phyloP scores from a whole-genome alignment of 139 green algal genomes.

The Edaphochlamys debaryana region DNA sequence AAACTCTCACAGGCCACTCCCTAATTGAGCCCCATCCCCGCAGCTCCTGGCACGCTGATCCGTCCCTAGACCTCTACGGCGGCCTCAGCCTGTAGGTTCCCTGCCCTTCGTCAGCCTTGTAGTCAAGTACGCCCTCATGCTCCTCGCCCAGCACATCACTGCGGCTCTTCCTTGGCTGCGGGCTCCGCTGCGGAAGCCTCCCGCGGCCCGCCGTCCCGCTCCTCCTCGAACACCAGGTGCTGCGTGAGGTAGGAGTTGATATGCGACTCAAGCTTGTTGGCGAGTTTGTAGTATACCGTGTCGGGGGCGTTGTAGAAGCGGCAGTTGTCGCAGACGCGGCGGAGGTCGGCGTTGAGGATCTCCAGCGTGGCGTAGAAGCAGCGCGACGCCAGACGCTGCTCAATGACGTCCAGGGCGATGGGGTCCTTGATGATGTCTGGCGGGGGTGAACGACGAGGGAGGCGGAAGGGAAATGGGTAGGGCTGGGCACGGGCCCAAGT shows the following conservation, averaged over 20 bases:
- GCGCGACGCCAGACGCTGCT: slow-evolving; percentile 36
- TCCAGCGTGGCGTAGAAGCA: slow-evolving; percentile 93
- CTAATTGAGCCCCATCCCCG: too few species aligned
- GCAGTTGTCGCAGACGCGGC: slow-evolving; percentile 90
- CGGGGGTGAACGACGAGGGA: too few species aligned
- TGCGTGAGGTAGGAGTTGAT: slow-evolving; percentile 57
- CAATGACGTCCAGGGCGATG: slow-evolving; percentile 70
- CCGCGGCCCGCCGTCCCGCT: not conserved
- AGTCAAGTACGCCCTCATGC: too few species aligned
- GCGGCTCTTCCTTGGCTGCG: too few species aligned
- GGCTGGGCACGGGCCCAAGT: too few species aligned
- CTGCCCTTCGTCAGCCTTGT: too few species aligned
- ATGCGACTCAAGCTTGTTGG: slow-evolving; percentile 67
- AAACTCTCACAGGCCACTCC: too few species aligned
- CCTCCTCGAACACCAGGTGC: slow-evolving; percentile 37
- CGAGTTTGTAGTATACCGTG: slow-evolving; percentile 89
- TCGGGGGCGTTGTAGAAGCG: slow-evolving; percentile 89
- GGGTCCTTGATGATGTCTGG: slow-evolving; percentile 83
- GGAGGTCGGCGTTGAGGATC: slow-evolving; percentile 93
- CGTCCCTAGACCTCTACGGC: too few species aligned
- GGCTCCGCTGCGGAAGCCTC: too few species aligned
- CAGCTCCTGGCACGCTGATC: too few species aligned
- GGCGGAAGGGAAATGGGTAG: not conserved
- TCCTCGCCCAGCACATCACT: too few species aligned
- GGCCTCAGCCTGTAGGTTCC: too few species aligned